Evolutionary conservation across 2,329 filamentous ascomycete genomes (phyloP).

Genomic region (Dryadomyces quercus-mongolicae): DNA sequence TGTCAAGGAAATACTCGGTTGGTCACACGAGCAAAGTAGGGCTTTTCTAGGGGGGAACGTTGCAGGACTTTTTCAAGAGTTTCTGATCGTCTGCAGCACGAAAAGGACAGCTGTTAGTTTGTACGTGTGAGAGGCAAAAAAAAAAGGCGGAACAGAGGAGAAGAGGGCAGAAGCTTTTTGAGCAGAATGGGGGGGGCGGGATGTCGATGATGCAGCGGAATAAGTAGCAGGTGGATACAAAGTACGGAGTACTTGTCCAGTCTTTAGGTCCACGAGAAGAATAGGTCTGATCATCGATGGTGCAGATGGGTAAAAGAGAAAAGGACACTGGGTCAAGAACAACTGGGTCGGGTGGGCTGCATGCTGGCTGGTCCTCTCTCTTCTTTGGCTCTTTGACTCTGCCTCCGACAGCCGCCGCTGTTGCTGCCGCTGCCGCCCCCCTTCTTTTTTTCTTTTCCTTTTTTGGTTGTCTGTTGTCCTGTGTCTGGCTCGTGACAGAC

Average conservation of each 20-base stretch:
- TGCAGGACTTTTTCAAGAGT: not conserved
- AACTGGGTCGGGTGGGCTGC: not conserved
- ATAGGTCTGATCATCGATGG: not conserved
- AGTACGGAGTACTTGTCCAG: too few relatives aligned
- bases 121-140: not conserved
- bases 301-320: not conserved
- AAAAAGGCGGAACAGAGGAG: not conserved
- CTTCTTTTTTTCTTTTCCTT: not conserved
- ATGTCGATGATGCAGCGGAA: not conserved
- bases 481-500: not conserved
- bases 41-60: not conserved
- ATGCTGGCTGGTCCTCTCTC: not conserved
- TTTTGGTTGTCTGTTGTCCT: not conserved
- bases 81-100: not conserved
- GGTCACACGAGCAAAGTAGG: not conserved
- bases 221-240: not conserved
- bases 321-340: not conserved
- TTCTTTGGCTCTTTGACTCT: not conserved
- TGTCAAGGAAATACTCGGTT: too few relatives aligned
- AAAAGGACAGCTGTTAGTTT: not conserved
- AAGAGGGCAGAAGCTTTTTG: not conserved
- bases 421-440: too few relatives aligned
- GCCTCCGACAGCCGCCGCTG: too few relatives aligned
- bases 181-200: not conserved
- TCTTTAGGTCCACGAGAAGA: not conserved